Percentiles rank a stretch among this genome's conserved stretches.
phyloP scores from a whole-genome alignment of 2,329 filamentous ascomycete species.

The Gremmenia infestans region DNA sequence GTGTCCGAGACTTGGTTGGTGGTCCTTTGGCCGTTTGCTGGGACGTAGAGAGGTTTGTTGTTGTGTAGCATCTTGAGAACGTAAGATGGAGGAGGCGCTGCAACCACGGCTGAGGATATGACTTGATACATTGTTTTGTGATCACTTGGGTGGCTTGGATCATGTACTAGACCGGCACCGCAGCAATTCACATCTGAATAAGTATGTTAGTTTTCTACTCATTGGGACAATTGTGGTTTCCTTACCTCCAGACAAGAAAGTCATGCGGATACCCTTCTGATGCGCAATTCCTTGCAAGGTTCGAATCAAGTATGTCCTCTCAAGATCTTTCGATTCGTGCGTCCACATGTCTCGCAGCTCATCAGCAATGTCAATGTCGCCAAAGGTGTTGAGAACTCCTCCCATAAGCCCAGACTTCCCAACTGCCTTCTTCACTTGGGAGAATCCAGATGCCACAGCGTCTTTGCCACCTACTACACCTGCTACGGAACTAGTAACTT shows the following conservation, averaged over 20 bases:
- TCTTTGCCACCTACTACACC: slow-evolving; percentile 94
- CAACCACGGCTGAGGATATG: slow-evolving; percentile 88
- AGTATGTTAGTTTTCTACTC: slow-evolving; percentile 12
- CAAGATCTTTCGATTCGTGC: slow-evolving; percentile 94
- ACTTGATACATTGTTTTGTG: slow-evolving; percentile 99
- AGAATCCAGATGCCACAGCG: slow-evolving; percentile 87
- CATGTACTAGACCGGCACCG: slow-evolving; percentile 89
- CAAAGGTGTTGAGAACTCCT: slow-evolving; percentile 90
- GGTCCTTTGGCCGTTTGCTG: slow-evolving; percentile 77
- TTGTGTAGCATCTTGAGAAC: slow-evolving; percentile 93
- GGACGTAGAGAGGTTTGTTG: slow-evolving; percentile 87
- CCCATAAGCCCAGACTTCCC: slow-evolving; percentile 96
- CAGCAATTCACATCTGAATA: slow-evolving; percentile 73
- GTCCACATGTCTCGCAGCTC: slow-evolving; percentile 97
- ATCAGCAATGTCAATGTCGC: slow-evolving; percentile 90
- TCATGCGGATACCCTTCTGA: slow-evolving; percentile 94
- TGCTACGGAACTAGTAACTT: slow-evolving; percentile 90
- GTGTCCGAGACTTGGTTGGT: slow-evolving; percentile 78
- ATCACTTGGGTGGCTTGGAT: slow-evolving; percentile 83
- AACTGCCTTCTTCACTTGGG: slow-evolving; percentile 91
- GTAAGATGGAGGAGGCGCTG: slow-evolving; percentile 77
- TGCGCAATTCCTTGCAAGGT: slow-evolving; percentile 93
- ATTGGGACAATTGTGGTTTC: neutral
- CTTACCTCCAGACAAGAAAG: slow-evolving; percentile 84
- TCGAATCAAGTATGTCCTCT: slow-evolving; percentile 92